A percentile compares a stretch with the other conserved stretches of the same genome.
Conservation (phyloP, 257 asterid species). For the Anisodus acutangulus region DNA sequence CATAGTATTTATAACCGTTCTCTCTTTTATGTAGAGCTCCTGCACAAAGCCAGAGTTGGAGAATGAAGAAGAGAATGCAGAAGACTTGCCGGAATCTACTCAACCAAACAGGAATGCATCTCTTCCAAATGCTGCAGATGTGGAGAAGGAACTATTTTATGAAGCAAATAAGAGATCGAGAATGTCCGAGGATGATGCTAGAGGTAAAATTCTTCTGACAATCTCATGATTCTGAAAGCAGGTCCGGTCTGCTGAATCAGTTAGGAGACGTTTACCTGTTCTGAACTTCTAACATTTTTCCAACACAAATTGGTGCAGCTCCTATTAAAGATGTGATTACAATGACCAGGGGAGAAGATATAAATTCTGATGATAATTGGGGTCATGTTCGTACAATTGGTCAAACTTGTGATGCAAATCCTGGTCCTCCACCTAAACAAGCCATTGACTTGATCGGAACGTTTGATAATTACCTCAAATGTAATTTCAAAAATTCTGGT, state of each 20-base stretch:
- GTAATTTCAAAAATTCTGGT: constrained; percentile 41
- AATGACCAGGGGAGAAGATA: constrained; percentile 41
- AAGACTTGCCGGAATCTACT: constrained; percentile 38
- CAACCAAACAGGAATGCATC: constrained; percentile 42
- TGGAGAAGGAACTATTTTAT: constrained; percentile 42
- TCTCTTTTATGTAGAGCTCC: constrained; percentile 67
- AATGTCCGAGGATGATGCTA: constrained; percentile 39
- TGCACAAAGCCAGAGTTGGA: constrained; percentile 75
- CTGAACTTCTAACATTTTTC: not conserved
- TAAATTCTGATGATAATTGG: constrained; percentile 34
- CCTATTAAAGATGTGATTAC: constrained; percentile 33
- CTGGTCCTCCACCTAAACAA: constrained; percentile 43
- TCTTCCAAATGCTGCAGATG: constrained; percentile 38
- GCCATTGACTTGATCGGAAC: constrained; percentile 91
- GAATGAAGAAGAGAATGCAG: constrained; percentile 51
- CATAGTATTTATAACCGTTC: not conserved
- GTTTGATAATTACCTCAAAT: constrained; percentile 60
- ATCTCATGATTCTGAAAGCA: constrained; percentile 6
- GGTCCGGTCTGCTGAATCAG: not conserved
- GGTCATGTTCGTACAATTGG: constrained; percentile 35
- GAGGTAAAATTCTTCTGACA: constrained; percentile 41
- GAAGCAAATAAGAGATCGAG: constrained; percentile 36
- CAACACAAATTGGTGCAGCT: constrained; percentile 31
- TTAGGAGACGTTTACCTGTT: not conserved
- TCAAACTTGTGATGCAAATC: constrained; percentile 44